phyloP scores from a whole-genome alignment of 192 early-diverging fungal species.

The Coemansia sp. region DNA sequence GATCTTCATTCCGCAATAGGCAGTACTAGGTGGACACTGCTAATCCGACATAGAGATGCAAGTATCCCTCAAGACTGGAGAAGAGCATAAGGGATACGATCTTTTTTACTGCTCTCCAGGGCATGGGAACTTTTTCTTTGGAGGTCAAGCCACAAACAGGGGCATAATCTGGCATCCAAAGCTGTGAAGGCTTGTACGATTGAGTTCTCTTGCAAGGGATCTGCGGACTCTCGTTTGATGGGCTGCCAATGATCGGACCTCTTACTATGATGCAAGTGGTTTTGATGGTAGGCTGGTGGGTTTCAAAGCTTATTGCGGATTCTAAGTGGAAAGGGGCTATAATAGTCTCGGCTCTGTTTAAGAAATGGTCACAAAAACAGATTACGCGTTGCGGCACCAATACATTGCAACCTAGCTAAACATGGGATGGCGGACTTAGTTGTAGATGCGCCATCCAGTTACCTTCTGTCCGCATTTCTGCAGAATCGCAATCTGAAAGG shows the following conservation, averaged over 20 bases:
- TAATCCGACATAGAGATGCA: background rate
- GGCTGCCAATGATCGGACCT: background rate
- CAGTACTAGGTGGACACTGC: background rate
- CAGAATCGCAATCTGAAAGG: background rate
- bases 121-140: background rate
- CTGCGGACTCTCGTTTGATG: background rate
- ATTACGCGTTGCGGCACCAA: no score
- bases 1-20: background rate
- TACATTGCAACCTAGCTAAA: background rate
- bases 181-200: background rate
- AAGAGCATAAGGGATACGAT: background rate
- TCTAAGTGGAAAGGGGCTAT: background rate
- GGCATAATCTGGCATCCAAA: background rate
- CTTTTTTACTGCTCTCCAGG: background rate
- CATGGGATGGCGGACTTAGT: background rate
- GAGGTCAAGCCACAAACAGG: background rate
- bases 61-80: background rate
- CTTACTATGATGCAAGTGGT: background rate
- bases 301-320: background rate
- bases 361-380: no score
- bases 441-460: background rate
- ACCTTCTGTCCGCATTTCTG: background rate
- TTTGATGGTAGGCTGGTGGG: background rate
- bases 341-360: no score
- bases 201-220: background rate